Evolutionary conservation across 345 rosid species (phyloP).

Genomic region (Brassica nigra): DNA sequence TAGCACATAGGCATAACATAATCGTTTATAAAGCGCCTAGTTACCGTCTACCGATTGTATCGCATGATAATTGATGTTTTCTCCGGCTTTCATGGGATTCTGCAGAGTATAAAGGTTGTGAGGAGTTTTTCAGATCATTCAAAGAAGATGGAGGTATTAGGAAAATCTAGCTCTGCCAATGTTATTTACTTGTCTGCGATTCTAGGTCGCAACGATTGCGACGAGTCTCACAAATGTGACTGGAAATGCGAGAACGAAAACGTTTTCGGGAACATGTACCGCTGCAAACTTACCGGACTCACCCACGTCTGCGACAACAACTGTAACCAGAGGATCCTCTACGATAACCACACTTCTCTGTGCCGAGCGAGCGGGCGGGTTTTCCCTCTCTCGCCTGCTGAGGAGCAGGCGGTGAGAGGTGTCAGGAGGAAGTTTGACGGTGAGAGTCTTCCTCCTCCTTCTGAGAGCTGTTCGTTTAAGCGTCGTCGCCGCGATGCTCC

Average conservation of each 20-base stretch:
- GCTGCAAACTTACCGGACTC: conserved; percentile 87
- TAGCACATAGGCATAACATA: too few relatives aligned
- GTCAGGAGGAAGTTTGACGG: conserved; percentile 92
- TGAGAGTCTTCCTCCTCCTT: conserved; percentile 64
- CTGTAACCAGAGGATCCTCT: conserved; percentile 95
- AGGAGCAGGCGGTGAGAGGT: conserved; percentile 95
- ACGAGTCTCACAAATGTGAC: conserved; percentile 88
- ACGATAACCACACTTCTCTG: conserved; percentile 87
- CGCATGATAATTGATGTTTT: conserved; percentile 21
- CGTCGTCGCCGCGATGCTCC: conserved; percentile 80
- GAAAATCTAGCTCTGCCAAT: conserved; percentile 74
- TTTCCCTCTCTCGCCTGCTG: conserved; percentile 72
- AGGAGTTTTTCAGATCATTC: conserved; percentile 32
- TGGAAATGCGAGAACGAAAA: conserved; percentile 91
- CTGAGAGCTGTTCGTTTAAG: conserved; percentile 78
- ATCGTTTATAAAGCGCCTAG: too few relatives aligned
- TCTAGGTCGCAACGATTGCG: conserved; percentile 75
- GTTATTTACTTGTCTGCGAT: conserved; percentile 86
- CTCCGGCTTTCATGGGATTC: conserved; percentile 35
- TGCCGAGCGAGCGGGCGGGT: conserved; percentile 86
- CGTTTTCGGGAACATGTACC: conserved; percentile 88
- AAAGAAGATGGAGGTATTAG: conserved; percentile 72
- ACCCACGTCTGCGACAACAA: conserved; percentile 99
- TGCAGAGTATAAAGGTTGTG: conserved; percentile 43
- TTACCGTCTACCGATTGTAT: too few relatives aligned